Conservation (phyloP, 148 eudicot species). For the Diospyros kaki region DNA sequence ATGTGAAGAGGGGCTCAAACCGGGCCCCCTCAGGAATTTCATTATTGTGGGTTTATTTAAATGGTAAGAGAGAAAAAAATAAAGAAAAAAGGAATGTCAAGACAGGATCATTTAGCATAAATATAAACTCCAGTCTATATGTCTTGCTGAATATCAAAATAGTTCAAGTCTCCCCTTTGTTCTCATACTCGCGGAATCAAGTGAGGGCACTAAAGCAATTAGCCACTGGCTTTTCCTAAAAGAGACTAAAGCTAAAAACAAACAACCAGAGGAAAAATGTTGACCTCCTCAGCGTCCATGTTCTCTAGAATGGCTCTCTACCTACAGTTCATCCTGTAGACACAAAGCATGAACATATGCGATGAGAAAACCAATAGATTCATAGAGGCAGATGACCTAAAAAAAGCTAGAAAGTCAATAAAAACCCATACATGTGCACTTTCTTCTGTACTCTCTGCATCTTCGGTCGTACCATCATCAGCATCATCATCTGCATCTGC, state of each 20-base stretch:
- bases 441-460: constrained; percentile 20
- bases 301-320: not conserved
- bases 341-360: not conserved
- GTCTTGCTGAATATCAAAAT: not conserved
- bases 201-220: not conserved
- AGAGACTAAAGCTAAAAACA: not conserved
- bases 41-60: too few relatives aligned
- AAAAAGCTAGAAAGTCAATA: not conserved
- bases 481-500: constrained; percentile 7
- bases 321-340: constrained; percentile 70
- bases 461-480: constrained; percentile 8
- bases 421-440: constrained; percentile 39
- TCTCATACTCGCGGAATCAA: not conserved
- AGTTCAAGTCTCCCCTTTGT: not conserved
- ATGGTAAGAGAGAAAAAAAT: too few relatives aligned
- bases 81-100: too few relatives aligned
- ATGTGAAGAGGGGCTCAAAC: too few relatives aligned
- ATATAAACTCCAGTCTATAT: too few relatives aligned
- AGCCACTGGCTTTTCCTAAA: constrained; percentile 3
- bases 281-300: too few relatives aligned
- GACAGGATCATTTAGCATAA: too few relatives aligned
- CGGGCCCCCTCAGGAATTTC: too few relatives aligned
- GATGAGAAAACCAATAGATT: not conserved
- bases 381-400: not conserved
- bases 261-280: not conserved